Percentiles rank a stretch among this genome's conserved stretches.
Evolutionary conservation across 1,284 basidiomycete species (phyloP).

Genomic region (Wolfiporia cocos): DNA sequence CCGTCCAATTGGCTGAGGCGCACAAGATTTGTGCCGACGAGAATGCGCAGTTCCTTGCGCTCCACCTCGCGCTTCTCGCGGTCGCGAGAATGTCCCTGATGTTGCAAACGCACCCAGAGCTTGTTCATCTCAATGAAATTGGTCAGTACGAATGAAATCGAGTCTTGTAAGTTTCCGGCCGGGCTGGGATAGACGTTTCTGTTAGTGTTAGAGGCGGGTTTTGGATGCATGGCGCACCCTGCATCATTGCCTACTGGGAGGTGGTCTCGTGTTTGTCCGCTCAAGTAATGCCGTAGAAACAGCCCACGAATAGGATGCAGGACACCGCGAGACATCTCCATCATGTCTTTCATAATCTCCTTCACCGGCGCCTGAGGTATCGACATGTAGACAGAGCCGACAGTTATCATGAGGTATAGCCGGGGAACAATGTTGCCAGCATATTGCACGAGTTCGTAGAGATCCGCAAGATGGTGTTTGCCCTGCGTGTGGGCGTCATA

Average conservation of each 20-base stretch:
- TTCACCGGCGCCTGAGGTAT: slow-evolving; percentile 92
- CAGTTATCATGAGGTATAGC: slow-evolving; percentile 96
- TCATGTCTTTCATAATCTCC: slow-evolving; percentile 99
- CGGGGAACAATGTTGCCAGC: slow-evolving; percentile 92
- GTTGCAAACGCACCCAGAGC: slow-evolving; percentile 94
- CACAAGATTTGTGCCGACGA: slow-evolving; percentile 95
- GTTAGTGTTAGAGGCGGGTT: too few relatives aligned
- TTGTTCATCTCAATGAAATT: slow-evolving; percentile 99
- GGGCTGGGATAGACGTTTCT: too few relatives aligned
- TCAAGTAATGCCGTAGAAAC: slow-evolving; percentile 91
- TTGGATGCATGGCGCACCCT: slow-evolving; percentile 47
- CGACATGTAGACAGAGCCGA: slow-evolving; percentile 97
- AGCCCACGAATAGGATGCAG: slow-evolving; percentile 90
- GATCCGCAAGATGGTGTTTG: slow-evolving; percentile 90
- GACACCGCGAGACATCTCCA: slow-evolving; percentile 96
- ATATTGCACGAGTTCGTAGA: slow-evolving; percentile 97
- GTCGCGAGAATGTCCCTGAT: slow-evolving; percentile 92
- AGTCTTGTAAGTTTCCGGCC: slow-evolving; percentile 85
- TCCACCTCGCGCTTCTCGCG: slow-evolving; percentile 95
- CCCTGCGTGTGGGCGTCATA: slow-evolving; percentile 88
- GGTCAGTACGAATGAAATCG: slow-evolving; percentile 89
- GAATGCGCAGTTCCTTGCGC: slow-evolving; percentile 84
- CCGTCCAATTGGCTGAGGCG: slow-evolving; percentile 90
- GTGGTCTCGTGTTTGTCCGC: slow-evolving; percentile 90
- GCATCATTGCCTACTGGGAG: slow-evolving; percentile 80